Conservation (phyloP, 768 basidiomycete species). For the Psilocybe cyanescens region DNA sequence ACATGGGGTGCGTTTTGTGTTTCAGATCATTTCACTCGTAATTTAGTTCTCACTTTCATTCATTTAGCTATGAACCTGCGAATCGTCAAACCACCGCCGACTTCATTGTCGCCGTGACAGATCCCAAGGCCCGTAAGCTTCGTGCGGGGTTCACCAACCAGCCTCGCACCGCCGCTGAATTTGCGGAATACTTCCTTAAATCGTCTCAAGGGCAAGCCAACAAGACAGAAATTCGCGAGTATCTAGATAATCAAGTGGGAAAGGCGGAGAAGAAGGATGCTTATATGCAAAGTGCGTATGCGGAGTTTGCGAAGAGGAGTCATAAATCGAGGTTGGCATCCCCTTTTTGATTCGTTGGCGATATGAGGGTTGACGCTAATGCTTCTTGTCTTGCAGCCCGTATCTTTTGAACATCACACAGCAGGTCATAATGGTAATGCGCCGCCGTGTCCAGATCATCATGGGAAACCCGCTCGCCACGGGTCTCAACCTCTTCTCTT, state of each 20-base stretch:
- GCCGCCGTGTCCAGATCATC: slow-evolving; percentile 47
- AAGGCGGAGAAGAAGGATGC: slow-evolving; percentile 42
- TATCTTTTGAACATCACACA: slow-evolving; percentile 48
- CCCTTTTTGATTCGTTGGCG: background rate
- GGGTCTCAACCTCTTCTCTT: slow-evolving; percentile 42
- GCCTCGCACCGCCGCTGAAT: slow-evolving; percentile 62
- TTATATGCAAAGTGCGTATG: slow-evolving; percentile 51
- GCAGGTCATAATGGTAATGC: slow-evolving; percentile 50
- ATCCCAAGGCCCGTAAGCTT: slow-evolving; percentile 58
- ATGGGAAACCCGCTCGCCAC: slow-evolving; percentile 41
- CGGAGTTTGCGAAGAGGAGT: slow-evolving; percentile 54
- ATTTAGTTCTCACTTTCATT: background rate
- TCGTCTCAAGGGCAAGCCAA: slow-evolving; percentile 47
- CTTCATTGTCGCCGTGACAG: slow-evolving; percentile 65
- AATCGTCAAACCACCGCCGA: slow-evolving; percentile 70
- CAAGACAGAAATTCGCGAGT: slow-evolving; percentile 47
- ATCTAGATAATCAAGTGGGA: slow-evolving; percentile 47
- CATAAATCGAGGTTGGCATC: slow-evolving; percentile 34
- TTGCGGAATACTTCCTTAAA: slow-evolving; percentile 49
- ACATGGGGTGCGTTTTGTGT: slow-evolving; percentile 44
- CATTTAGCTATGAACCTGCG: slow-evolving; percentile 53
- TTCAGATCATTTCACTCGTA: background rate
- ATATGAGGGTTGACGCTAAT: background rate
- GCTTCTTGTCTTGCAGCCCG: slow-evolving; percentile 32
- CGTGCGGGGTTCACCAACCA: slow-evolving; percentile 44